Evolutionary conservation across 192 early-diverging fungal species (phyloP).

Genomic region (Diversispora epigaea): DNA sequence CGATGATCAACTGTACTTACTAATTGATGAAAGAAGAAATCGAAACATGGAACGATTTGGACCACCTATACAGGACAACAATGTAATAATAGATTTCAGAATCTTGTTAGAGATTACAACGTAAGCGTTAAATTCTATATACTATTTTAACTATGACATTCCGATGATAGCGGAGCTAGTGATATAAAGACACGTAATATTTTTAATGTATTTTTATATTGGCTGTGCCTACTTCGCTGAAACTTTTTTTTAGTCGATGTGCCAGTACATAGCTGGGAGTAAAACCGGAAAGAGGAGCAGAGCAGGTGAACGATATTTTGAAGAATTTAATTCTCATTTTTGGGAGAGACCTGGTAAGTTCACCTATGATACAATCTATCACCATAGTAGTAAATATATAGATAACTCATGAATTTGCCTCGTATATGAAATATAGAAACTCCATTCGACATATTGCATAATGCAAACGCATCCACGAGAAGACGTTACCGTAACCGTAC

Average conservation of each 20-base stretch:
- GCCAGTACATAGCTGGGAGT: slow-evolving; percentile 12
- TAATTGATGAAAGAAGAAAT: too few species aligned
- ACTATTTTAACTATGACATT: not conserved
- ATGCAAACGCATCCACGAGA: not conserved
- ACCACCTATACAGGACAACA: too few species aligned
- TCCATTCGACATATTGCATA: not conserved
- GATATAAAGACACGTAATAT: not conserved
- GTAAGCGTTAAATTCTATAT: too few species aligned
- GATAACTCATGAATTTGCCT: too few species aligned
- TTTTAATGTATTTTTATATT: too few species aligned
- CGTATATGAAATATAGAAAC: not conserved
- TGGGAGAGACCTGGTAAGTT: slow-evolving; percentile 12
- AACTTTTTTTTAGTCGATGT: slow-evolving; percentile 3
- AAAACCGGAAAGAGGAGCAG: not conserved
- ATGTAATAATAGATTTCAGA: too few species aligned
- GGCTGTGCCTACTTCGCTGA: too few species aligned
- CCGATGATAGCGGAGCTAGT: not conserved
- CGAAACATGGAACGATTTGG: too few species aligned
- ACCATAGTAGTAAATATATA: too few species aligned
- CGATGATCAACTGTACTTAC: too few species aligned
- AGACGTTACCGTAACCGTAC: not conserved
- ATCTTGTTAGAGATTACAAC: slow-evolving; percentile 6
- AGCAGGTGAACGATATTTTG: slow-evolving; percentile 1
- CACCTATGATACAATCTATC: not conserved
- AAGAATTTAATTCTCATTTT: slow-evolving; percentile 5